Base-by-base conservation (phyloP, 371 early-diverging fungal species). In the Mortierella sp. region DNA sequence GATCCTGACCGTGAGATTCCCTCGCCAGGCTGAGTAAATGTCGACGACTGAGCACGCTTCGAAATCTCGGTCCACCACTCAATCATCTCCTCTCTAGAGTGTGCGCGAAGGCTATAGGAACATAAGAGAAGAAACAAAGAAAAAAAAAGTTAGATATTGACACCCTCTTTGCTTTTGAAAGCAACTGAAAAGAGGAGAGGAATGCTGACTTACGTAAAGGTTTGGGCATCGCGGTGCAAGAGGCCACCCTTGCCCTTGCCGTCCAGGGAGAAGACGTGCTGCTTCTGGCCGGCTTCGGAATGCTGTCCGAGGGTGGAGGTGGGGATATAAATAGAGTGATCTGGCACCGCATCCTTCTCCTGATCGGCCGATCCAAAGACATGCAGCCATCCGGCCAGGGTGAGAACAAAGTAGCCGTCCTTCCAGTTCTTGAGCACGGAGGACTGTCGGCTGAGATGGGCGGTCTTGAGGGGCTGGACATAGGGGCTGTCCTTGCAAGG, bases 221-320 rank as follows among this genome's bases (percentile, higher is more conserved):
- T 80, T 71, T 80, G 81, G 13, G 76, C 61, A 71, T 80, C 81
- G 31, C 71, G 65, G 48, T 80, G 81, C 45, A 80, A 69, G 45
- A 80, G 81, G 11, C 81, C 81, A 3, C 81, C 77, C 66, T 76
- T 80, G 64, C 81, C 81, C 71, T 81, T 81, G 67, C 81, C 81
- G 6, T 71, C 81, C 71, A 81, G 58, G 22, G 81, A 81, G 24
- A 81, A 81, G 64, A 73, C 64, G 64, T 81, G 81, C 44, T 81
- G 81, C 71, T 81, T 81, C 61, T 76, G 74, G 7, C 71, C 68
- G 29, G 77, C 48, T 19, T 81, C 81, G 14, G 81, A 34, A 67
- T 81, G 81, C 16, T 77, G 66, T 19, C 81, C 81, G 19, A 81
- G 64, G 58, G 66, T 76, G 9, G 81, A 24, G 9, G 81, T 81